Base-by-base conservation (phyloP, 2,329 filamentous ascomycete species). In the Fulvia fulva region DNA sequence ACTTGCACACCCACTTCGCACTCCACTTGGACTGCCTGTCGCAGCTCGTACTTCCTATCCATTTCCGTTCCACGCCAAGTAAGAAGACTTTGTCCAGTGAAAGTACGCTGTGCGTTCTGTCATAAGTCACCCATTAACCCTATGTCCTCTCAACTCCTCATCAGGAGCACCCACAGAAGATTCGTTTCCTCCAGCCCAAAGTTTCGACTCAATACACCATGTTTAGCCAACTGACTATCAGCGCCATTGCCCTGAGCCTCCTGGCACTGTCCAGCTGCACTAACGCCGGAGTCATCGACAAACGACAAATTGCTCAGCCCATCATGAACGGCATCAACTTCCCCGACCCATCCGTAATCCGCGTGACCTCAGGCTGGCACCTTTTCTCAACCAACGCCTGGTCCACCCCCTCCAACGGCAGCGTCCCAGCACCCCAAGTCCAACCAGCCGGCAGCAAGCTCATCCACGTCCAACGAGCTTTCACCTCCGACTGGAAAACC, bases 261-360 rank as follows among this genome's bases (percentile, higher is more conserved):
- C 16, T 41, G 7, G 34, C 16, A 12, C 34, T n/a, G 12, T 41
- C 34, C 34, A 41, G 34, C 5, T 41, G 34, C 6, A 41, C 34
- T 16, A 41, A 41, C n/a, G 34, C 34, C 16, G 12, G 6, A 16
- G 34, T 16, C 16, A 16, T 41, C 12, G 3, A 41, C 28, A 30
- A 30, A 30, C 28, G 28, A 30, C 12, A 47, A 49, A 58, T 56
- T 16, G 54, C 60, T n/a, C 28, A 63, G 56, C 2, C 64, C 68
- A 59, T 63, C 55, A 64, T 69, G 47, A 62, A 63, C 22, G 66
- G 66, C 41, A 66, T 68, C 25, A 77, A 84, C 71, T 85, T 85
- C 65, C 76, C 83, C 3, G 58, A 73, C 53, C 75, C 75, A 4
- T 60, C 69, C 6, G 62, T 77, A 22, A 65, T 72, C 43, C 61